A percentile compares a stretch with the other conserved stretches of the same genome.
Conservation (phyloP, 345 rosid species). For the Lumnitzera littorea region DNA sequence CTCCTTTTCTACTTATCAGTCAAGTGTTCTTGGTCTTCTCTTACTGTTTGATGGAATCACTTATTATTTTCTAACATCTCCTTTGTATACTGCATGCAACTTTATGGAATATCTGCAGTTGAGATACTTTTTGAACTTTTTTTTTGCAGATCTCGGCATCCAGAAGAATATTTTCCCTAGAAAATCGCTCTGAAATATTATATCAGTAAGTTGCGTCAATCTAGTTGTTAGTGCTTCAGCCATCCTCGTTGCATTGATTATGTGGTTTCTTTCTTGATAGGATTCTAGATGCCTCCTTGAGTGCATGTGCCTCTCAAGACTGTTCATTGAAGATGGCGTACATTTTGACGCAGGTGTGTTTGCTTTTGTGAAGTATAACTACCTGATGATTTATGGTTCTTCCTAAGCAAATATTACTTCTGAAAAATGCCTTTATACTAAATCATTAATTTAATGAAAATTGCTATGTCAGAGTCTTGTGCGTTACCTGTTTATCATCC, state of each 20-base stretch:
- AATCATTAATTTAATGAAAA: background rate
- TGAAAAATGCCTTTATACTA: too few relatives aligned
- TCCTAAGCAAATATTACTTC: background rate
- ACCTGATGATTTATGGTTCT: background rate
- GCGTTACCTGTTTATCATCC: background rate
- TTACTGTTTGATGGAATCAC: too few relatives aligned
- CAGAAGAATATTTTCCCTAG: constrained; percentile 64
- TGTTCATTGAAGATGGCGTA: constrained; percentile 91
- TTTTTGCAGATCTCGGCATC: constrained; percentile 62
- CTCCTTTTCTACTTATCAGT: constrained; percentile 10
- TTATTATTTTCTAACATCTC: too few relatives aligned
- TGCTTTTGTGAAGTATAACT: background rate
- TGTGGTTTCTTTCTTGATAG: constrained; percentile 38
- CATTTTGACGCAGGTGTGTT: constrained; percentile 60
- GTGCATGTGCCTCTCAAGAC: constrained; percentile 92
- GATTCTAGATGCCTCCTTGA: constrained; percentile 83
- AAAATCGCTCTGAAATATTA: constrained; percentile 67
- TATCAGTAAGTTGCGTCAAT: constrained; percentile 53
- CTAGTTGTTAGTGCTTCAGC: constrained; percentile 6
- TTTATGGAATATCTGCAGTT: constrained; percentile 2
- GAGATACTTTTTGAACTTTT: constrained; percentile 7
- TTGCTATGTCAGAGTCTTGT: background rate
- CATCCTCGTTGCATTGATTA: constrained; percentile 16
- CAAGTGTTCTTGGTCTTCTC: too few relatives aligned
- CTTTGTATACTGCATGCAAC: background rate